Percentiles rank a stretch among this genome's conserved stretches.
Evolutionary conservation across 306 rosid species (phyloP).

Genomic region (Amphicarpaea edgeworthii): DNA sequence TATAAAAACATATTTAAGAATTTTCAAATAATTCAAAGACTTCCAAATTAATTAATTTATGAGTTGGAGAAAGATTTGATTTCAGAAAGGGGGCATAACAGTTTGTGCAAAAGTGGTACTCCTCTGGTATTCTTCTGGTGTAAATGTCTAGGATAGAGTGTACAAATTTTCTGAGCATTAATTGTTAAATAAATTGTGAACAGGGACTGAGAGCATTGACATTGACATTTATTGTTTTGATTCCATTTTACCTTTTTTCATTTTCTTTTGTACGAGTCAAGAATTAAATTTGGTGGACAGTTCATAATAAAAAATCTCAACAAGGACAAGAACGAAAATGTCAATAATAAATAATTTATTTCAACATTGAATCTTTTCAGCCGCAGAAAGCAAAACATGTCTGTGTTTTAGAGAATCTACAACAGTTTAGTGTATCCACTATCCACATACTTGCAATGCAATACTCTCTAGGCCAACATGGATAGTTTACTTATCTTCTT

Average conservation of each 20-base stretch:
- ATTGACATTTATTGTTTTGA: background rate
- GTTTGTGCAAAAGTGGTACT: background rate
- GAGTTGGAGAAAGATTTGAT: background rate
- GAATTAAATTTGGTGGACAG: background rate
- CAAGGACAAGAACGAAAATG: too few relatives aligned
- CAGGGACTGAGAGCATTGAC: too few relatives aligned
- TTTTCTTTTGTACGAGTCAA: background rate
- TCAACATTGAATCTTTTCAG: slow-evolving; percentile 23
- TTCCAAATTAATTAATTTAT: background rate
- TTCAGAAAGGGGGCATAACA: background rate
- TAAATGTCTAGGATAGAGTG: background rate
- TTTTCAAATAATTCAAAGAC: background rate
- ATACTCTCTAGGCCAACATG: background rate
- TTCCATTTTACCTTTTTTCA: background rate
- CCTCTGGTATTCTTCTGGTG: too few relatives aligned
- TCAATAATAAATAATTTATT: background rate
- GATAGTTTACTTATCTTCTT: slow-evolving; percentile 41
- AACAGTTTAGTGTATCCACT: background rate
- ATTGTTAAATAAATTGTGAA: too few relatives aligned
- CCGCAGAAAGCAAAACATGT: slow-evolving; percentile 15
- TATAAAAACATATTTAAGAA: background rate
- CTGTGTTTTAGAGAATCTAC: background rate
- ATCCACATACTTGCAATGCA: slow-evolving; percentile 1
- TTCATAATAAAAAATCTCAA: too few relatives aligned
- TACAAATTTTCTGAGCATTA: background rate